These are phyloP conservation scores for Odontarrhena argentea DNA, from an alignment of 345 rosid species.

Conservation along the genomic window DNA sequence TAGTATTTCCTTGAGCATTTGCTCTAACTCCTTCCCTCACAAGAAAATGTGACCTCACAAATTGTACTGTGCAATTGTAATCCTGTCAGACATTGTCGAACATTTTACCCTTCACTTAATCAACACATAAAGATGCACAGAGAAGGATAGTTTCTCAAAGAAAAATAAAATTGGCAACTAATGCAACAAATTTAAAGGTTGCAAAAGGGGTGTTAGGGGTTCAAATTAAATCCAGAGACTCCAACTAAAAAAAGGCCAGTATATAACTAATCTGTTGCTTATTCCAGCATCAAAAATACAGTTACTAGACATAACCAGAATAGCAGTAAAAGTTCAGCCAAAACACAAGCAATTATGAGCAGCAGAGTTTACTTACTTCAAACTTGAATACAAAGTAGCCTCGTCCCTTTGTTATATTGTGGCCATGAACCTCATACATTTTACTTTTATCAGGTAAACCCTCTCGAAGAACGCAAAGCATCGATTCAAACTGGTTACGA, in stretches of 20 bases:
- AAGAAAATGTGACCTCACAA: constrained; percentile 95
- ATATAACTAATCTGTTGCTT: constrained; percentile 9
- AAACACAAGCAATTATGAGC: constrained; percentile 1
- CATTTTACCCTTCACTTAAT: constrained; percentile 1
- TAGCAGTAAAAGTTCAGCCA: not conserved
- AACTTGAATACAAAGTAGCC: constrained; percentile 79
- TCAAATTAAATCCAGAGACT: constrained; percentile 10
- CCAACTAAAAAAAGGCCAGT: not conserved
- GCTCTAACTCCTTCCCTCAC: constrained; percentile 82
- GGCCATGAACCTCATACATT: constrained; percentile 80
- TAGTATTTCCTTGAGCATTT: constrained; percentile 71
- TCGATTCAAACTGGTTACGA: constrained; percentile 88
- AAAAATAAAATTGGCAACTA: not conserved
- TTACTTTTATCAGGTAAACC: constrained; percentile 65
- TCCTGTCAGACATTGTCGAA: constrained; percentile 54
- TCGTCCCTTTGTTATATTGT: constrained; percentile 82
- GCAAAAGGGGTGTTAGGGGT: not conserved
- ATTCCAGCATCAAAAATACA: not conserved
- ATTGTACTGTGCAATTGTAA: constrained; percentile 78
- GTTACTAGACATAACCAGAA: not conserved
- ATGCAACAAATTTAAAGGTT: not conserved
- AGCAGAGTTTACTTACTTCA: constrained; percentile 50
- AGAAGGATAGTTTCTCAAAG: constrained; percentile 7
- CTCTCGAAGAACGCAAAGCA: constrained; percentile 82
- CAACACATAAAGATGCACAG: not conserved